Evolutionary conservation across 306 rosid genomes (phyloP).

Genomic region (Delonix regia): DNA sequence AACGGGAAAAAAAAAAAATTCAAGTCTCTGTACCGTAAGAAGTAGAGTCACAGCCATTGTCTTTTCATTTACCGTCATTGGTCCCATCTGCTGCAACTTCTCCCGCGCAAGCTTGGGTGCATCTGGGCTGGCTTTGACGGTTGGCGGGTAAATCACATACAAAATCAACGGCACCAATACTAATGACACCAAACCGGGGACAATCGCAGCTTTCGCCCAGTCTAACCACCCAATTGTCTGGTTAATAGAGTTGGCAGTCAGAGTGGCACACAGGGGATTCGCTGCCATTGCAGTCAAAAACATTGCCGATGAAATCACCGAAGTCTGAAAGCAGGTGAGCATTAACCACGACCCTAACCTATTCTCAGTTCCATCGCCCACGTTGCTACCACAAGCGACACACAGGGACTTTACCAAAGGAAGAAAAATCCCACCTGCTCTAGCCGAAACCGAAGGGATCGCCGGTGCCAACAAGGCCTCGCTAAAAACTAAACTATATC

Average conservation of each 20-base stretch:
- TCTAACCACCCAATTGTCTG: slow-evolving; percentile 96
- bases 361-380: slow-evolving; percentile 85
- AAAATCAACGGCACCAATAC: slow-evolving; percentile 82
- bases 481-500: slow-evolving; percentile 93
- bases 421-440: slow-evolving; percentile 94
- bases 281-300: slow-evolving; percentile 98
- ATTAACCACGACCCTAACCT: slow-evolving; percentile 89
- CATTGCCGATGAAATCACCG: slow-evolving; percentile 95
- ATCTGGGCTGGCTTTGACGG: slow-evolving; percentile 84
- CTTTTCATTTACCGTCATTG: slow-evolving; percentile 77
- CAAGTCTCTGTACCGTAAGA: slow-evolving; percentile 65
- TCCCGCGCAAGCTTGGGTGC: slow-evolving; percentile 94
- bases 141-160: slow-evolving; percentile 85
- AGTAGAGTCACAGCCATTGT: slow-evolving; percentile 88
- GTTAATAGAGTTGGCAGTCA: slow-evolving; percentile 71
- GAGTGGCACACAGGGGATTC: slow-evolving; percentile 83
- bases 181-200: slow-evolving; percentile 87
- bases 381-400: slow-evolving; percentile 94
- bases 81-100: slow-evolving; percentile 88
- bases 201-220: slow-evolving; percentile 92
- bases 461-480: slow-evolving; percentile 96
- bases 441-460: slow-evolving; percentile 90
- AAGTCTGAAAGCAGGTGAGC: slow-evolving; percentile 97
- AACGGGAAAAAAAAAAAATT: background rate
- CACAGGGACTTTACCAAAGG: slow-evolving; percentile 89